Evolutionary conservation across 2,329 filamentous ascomycete species (phyloP).

Genomic region (Penicillium janthinellum): DNA sequence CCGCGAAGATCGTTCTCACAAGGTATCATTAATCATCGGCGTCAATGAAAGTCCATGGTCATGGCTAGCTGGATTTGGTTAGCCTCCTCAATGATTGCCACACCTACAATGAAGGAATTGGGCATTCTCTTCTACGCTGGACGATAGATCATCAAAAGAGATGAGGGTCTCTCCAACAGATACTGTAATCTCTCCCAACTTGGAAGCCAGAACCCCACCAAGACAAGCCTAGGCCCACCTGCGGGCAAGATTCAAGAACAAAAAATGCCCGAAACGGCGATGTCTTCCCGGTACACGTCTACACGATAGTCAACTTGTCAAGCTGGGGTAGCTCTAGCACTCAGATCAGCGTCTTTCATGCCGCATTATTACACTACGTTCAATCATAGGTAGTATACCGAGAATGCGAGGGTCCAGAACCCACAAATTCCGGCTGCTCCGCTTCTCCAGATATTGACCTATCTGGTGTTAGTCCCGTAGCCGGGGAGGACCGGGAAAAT

Average conservation of each 20-base stretch:
- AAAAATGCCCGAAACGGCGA: background rate
- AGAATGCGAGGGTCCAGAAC: background rate
- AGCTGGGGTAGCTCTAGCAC: too few relatives aligned
- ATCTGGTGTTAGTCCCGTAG: conserved; percentile 24
- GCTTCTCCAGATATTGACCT: conserved; percentile 19
- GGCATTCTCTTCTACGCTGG: too few relatives aligned
- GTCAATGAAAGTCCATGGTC: too few relatives aligned
- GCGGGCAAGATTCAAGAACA: background rate
- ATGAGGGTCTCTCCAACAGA: background rate
- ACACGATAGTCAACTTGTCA: too few relatives aligned
- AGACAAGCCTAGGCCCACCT: conserved; percentile 2
- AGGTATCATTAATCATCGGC: too few relatives aligned
- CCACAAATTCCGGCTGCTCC: background rate
- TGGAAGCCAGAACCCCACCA: background rate
- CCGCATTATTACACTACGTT: background rate
- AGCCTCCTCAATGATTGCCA: background rate
- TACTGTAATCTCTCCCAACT: background rate
- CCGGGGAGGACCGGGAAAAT: background rate
- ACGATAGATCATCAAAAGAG: background rate
- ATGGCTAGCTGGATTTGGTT: too few relatives aligned
- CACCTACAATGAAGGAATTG: too few relatives aligned
- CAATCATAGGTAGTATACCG: background rate
- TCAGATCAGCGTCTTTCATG: background rate
- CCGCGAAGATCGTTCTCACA: background rate
- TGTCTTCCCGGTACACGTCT: background rate